Base-by-base conservation (phyloP, 1,284 basidiomycete genomes). In the Sporisorium scitamineum region DNA sequence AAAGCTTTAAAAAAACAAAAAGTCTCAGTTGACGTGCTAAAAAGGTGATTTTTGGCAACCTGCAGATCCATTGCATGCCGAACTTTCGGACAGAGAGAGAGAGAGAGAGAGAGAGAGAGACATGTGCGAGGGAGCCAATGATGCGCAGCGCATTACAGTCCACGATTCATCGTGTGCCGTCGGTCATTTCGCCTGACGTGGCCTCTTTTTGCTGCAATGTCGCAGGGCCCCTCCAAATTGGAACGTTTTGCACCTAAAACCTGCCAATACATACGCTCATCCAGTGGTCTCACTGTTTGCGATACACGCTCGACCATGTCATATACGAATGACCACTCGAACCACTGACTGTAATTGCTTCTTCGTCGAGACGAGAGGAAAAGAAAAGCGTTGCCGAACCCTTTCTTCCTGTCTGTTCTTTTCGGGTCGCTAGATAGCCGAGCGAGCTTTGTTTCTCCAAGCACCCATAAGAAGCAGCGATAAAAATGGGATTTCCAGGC, bases 71-170 rank as follows among this genome's bases (percentile, higher is more conserved):
- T n/a, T n/a, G 16, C 37, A 39, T 39, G 37, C 37, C 37, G 37
- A 39, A n/a, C 34, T 39, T 18, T n/a, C n/a, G n/a, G 37, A 6
- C 16, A n/a, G 18, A 42, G n/a, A 13, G 34, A 6, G 14, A 14
- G 13, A 34, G 7, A 14, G n/a, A n/a, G n/a, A n/a, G n/a, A 20
- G 42, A 3, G 26, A 41, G 18, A 20, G 34, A 27, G 37, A 26
- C 34, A 41, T n/a, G n/a, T n/a, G n/a, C n/a, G n/a, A n/a, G n/a
- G 24, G 13, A 54, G n/a, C 67, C 61, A 70, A 70, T 70, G 56
- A 60, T 59, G 47, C 50, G 45, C 56, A 37, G 41, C 45, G 61
- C 56, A 70, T 70, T 70, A 59, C 57, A 41, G 14, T 39, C n/a
- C 45, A 24, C 41, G 3, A 31, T 52, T 50, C 29, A 4, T 26